Evolutionary conservation across 2,329 filamentous ascomycete genomes (phyloP), one percentile per base, ranked within the genome.

Genomic region (Epichloe sp.): DNA sequence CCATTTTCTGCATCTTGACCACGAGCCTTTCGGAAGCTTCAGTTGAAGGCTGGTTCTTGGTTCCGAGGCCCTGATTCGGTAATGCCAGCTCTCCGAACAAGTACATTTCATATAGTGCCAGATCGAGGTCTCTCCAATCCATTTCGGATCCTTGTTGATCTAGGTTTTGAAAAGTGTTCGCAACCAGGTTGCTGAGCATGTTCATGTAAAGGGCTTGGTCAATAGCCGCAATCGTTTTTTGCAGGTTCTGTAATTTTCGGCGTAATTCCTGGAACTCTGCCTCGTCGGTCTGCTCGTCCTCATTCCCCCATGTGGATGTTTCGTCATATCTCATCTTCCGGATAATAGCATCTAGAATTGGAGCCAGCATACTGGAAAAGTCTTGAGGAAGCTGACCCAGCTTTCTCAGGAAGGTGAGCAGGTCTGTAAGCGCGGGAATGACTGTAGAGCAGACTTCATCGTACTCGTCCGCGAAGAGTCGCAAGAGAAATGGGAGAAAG

Each of bases 281-380:
- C 69, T 98, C 93, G 60, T 97, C 93, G 2, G 89, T 95, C 66
- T 95, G 85, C 59, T 95, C 90, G 59, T 95, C 89, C 63, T 96
- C 90, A 52, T 90, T 83, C 38, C 90, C 91, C 91, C 91, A 97
- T 19, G 80, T 85, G 1, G 87, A 86, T 5, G 91, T 96, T 64
- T 96, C 91, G 60, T 98, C 93, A 63, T 95, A 97, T 63, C 91
- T 85, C 89, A 97, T 96, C 71, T 98, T 98, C 51, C 80, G 76
- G 53, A 98, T 86, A 60, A 97, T 91, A 50, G 89, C 88, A 65
- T 95, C 88, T 52, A 98, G 73, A 49, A 97, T 89, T 4, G 88
- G 86, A 26, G 86, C 80, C 12, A 98, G 76, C 78, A 95, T 93
- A 48, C 80, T 76, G n/a, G 80, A 75, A 65, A 95, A 93, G 51